Conservation (phyloP, 2,329 filamentous ascomycete species). For the Didymella exigua region DNA sequence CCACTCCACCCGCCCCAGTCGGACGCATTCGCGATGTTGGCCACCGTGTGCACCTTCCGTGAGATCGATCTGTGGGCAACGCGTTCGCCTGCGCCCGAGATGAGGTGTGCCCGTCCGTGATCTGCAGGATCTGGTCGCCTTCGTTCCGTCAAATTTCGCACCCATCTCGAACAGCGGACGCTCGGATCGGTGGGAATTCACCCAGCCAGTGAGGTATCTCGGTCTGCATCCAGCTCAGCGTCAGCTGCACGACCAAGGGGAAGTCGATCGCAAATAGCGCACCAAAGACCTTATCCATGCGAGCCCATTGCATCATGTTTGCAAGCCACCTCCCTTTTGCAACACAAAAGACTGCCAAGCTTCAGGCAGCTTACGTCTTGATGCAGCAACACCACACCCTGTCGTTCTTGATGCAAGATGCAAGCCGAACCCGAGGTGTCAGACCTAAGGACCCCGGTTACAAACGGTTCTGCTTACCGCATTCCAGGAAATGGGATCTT, state of each 20-base stretch:
- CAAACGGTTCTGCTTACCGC: conserved; percentile 2
- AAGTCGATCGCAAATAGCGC: conserved; percentile 7
- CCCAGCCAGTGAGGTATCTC: conserved; percentile 11
- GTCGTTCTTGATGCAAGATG: conserved; percentile 1
- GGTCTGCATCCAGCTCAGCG: conserved; percentile 2
- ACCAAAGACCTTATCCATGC: conserved; percentile 7
- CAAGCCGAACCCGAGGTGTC: conserved; percentile 4
- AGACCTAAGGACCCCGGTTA: not conserved
- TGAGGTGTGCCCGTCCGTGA: not conserved
- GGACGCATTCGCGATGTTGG: conserved; percentile 7
- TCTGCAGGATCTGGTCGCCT: conserved; percentile 14
- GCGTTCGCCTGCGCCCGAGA: not conserved
- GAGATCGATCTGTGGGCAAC: not conserved
- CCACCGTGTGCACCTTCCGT: not conserved
- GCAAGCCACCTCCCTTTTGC: conserved; percentile 5
- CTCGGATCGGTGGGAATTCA: conserved; percentile 3
- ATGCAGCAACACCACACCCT: not conserved
- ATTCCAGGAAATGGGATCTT: conserved; percentile 9
- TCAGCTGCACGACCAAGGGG: conserved; percentile 19
- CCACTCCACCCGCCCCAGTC: conserved; percentile 4
- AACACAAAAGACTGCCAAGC: conserved; percentile 4
- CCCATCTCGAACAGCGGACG: conserved; percentile 8
- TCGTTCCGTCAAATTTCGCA: conserved; percentile 15
- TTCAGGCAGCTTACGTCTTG: not conserved
- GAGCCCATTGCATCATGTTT: not conserved